These are phyloP conservation scores for Blastocystis sp. DNA, from an alignment of 352 stramenopile genomes.

Conservation along the genomic window DNA sequence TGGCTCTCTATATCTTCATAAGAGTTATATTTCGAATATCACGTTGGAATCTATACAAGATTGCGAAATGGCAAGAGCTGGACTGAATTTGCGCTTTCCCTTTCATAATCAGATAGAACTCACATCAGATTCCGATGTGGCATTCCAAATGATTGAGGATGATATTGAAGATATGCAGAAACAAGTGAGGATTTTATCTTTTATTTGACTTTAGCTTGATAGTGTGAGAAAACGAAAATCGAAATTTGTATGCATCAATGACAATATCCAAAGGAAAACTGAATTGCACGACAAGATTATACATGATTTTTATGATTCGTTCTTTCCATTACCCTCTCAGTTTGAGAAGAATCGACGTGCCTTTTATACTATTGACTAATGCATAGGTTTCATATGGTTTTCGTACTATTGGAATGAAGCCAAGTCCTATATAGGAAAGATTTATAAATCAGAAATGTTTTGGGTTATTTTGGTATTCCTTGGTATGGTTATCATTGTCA, in stretches of 20 bases:
- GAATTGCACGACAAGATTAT: conserved; percentile 75
- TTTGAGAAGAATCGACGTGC: conserved; percentile 76
- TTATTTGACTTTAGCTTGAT: conserved; percentile 77
- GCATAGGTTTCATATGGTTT: not conserved
- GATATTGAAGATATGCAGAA: conserved; percentile 75
- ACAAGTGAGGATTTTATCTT: not conserved
- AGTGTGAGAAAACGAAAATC: conserved; percentile 79
- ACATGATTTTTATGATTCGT: conserved; percentile 81
- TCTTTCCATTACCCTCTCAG: conserved; percentile 80
- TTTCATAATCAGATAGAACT: not conserved
- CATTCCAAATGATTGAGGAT: conserved; percentile 89
- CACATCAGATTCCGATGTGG: conserved; percentile 72
- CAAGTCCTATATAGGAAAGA: not conserved
- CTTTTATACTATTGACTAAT: not conserved
- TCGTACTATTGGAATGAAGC: not conserved
- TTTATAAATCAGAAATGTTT: not conserved
- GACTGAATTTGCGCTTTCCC: not conserved
- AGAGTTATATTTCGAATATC: not conserved
- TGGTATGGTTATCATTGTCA: not conserved
- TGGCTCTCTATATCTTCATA: not conserved
- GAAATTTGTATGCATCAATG: conserved; percentile 93
- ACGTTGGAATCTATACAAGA: not conserved
- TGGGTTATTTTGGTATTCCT: not conserved
- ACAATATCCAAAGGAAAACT: conserved; percentile 84
- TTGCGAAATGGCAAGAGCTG: not conserved